Evolutionary conservation across 1,284 basidiomycete genomes (phyloP).

Genomic region (Caloboletus inedulis): DNA sequence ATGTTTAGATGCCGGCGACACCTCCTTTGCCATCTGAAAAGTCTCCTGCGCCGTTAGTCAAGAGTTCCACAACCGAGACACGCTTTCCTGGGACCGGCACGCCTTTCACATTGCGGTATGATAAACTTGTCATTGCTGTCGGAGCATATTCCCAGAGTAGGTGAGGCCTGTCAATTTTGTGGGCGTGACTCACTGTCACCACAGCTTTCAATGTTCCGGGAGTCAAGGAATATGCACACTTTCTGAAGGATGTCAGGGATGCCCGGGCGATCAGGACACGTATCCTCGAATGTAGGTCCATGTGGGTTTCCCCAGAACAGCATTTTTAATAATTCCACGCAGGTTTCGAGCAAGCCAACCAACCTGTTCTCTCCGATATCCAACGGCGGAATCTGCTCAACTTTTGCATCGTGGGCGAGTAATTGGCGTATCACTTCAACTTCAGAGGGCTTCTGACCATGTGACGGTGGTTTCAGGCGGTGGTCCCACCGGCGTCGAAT

Average conservation of each 20-base stretch:
- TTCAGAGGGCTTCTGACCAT: constrained; percentile 3
- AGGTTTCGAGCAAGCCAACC: constrained; percentile 80
- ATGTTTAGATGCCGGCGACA: constrained; percentile 54
- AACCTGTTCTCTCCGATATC: constrained; percentile 63
- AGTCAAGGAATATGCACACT: constrained; percentile 76
- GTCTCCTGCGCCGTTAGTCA: constrained; percentile 12
- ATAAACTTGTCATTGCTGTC: constrained; percentile 82
- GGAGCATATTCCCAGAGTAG: constrained; percentile 82
- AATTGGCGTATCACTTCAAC: background rate
- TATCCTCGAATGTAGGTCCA: constrained; percentile 64
- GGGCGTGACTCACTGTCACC: constrained; percentile 2
- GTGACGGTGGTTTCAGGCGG: constrained; percentile 43
- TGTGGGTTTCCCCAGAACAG: background rate
- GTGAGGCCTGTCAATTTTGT: constrained; percentile 18
- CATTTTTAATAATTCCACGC: background rate
- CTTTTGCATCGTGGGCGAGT: constrained; percentile 76
- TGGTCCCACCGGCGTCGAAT: constrained; percentile 79
- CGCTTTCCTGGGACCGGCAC: constrained; percentile 12
- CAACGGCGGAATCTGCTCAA: constrained; percentile 68
- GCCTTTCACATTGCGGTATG: constrained; percentile 59
- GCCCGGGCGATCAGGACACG: constrained; percentile 76
- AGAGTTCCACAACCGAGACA: constrained; percentile 10
- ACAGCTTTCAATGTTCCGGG: constrained; percentile 63
- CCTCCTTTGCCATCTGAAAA: constrained; percentile 38
- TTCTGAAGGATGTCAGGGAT: constrained; percentile 81